Conservation (phyloP, 1,139 yeast genomes). For the Suhomyces panamericanus region DNA sequence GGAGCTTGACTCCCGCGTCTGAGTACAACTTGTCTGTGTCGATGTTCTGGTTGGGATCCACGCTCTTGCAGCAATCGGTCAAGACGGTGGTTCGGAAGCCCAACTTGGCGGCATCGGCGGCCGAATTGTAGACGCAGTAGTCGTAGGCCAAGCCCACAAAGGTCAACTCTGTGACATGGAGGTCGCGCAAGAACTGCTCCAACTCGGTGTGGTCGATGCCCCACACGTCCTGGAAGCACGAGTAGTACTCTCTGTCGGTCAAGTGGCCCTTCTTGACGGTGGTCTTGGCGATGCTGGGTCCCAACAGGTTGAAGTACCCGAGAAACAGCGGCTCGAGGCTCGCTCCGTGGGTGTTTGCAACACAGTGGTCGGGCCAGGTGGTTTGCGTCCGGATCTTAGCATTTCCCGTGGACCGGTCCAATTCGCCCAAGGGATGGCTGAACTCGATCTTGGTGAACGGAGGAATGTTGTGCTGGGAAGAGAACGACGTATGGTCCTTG, state of each 20-base stretch:
- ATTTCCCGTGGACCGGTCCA: constrained; percentile 28
- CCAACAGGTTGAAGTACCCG: constrained; percentile 24
- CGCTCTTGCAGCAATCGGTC: constrained; percentile 46
- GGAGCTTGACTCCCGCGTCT: constrained; percentile 30
- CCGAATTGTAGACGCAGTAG: constrained; percentile 77
- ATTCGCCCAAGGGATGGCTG: constrained; percentile 48
- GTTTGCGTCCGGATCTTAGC: constrained; percentile 34
- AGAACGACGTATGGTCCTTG: constrained; percentile 72
- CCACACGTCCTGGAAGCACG: constrained; percentile 88
- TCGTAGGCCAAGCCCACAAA: constrained; percentile 86
- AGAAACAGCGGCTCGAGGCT: constrained; percentile 52
- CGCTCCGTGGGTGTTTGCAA: constrained; percentile 69
- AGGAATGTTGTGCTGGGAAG: constrained; percentile 57
- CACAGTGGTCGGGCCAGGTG: constrained; percentile 92
- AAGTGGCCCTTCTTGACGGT: constrained; percentile 70
- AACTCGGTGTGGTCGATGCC: constrained; percentile 68
- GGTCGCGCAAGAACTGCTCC: constrained; percentile 41
- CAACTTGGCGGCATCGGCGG: constrained; percentile 59
- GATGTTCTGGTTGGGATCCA: constrained; percentile 30
- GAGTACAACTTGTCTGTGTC: constrained; percentile 32
- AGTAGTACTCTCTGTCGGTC: constrained; percentile 77
- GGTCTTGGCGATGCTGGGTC: constrained; percentile 27
- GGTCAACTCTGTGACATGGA: constrained; percentile 58
- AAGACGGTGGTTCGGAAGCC: constrained; percentile 70
- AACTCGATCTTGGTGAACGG: constrained; percentile 57